Evolutionary conservation across 139 green algal species (phyloP).

Genomic region (Micromonas pusilla): DNA sequence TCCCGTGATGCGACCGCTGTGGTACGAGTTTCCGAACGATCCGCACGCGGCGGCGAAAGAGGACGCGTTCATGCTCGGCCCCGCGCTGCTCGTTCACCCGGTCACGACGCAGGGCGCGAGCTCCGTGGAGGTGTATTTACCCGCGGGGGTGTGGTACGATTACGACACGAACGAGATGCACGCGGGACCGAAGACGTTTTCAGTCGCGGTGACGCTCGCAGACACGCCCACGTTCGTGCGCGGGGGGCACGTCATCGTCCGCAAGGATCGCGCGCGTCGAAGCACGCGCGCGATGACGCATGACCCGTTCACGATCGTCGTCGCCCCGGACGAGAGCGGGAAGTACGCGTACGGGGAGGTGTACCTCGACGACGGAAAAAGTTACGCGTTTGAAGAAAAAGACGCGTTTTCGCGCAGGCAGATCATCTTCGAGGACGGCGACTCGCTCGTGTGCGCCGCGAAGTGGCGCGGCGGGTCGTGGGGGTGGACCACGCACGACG

Average conservation of each 20-base stretch:
- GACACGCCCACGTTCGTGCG: slow-evolving; percentile 67
- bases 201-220: slow-evolving; percentile 61
- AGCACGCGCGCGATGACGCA: slow-evolving; percentile 53
- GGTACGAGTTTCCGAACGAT: slow-evolving; percentile 85
- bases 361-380: slow-evolving; percentile 92
- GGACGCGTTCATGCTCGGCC: slow-evolving; percentile 82
- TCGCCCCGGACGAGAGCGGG: slow-evolving; percentile 65
- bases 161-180: slow-evolving; percentile 10
- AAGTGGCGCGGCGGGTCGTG: no score
- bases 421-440: neutral
- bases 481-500: no score
- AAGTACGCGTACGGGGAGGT: slow-evolving; percentile 66
- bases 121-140: slow-evolving; percentile 36
- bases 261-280: slow-evolving; percentile 68
- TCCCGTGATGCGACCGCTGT: slow-evolving; percentile 85
- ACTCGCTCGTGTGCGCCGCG: neutral
- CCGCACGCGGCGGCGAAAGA: slow-evolving; percentile 45
- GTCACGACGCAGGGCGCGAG: slow-evolving; percentile 50
- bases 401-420: neutral
- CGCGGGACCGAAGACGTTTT: neutral
- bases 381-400: slow-evolving; percentile 46
- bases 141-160: slow-evolving; percentile 47
- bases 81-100: slow-evolving; percentile 55
- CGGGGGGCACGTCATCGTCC: slow-evolving; percentile 72
- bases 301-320: slow-evolving; percentile 65